Percentiles rank a stretch among this genome's conserved stretches.
phyloP scores from a whole-genome alignment of 2,329 filamentous ascomycete species.

The Claviceps cyperi region DNA sequence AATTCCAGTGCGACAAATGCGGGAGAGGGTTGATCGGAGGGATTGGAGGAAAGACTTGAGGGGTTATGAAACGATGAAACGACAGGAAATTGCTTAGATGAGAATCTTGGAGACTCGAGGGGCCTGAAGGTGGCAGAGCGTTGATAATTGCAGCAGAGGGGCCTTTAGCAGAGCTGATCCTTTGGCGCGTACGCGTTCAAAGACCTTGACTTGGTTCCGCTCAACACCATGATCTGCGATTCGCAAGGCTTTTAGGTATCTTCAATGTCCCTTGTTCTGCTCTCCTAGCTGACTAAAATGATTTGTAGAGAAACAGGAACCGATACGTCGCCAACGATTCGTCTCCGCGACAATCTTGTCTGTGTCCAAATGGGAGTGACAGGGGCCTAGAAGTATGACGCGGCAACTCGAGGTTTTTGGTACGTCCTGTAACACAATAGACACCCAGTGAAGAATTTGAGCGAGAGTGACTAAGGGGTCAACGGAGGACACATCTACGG shows the following conservation, averaged over 20 bases:
- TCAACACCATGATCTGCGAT: neutral
- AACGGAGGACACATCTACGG: neutral
- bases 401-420: neutral
- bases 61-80: neutral
- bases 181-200: neutral
- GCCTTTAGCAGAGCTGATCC: neutral
- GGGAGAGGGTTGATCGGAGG: neutral
- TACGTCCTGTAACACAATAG: too few species aligned
- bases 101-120: neutral
- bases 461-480: neutral
- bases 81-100: too few species aligned
- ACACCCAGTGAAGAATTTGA: too few species aligned
- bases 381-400: neutral
- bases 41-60: neutral
- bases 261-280: neutral
- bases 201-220: neutral
- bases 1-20: neutral
- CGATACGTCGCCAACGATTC: neutral
- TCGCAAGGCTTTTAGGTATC: neutral
- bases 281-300: neutral
- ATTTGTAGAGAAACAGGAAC: neutral
- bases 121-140: neutral
- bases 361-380: neutral
- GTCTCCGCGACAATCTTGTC: neutral
- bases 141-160: neutral